Evolutionary conservation across 495 filamentous ascomycete species (phyloP), one percentile per base, ranked within the genome.

Genomic region (Penicillium bialowiezense): DNA sequence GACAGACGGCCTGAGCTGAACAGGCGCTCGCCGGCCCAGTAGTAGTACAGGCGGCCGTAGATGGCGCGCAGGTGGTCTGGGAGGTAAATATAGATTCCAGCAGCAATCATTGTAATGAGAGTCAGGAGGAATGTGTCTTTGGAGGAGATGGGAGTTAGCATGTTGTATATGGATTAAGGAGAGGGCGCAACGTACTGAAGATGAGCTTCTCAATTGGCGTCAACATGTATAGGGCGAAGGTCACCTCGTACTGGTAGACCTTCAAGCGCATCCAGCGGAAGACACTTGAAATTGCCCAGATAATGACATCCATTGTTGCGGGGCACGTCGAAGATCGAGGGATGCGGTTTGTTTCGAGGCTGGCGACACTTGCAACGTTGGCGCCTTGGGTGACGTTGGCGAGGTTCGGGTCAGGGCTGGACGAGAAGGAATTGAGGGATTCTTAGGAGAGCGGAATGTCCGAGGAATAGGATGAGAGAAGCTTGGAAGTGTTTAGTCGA

Each of bases 41-140:
- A 98, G 73, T 96, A 98, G 83, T 90, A 95, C 21, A 90, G 81
- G 60, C 92, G 85, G 58, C 78, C 78, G 55, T 86, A 78, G 58
- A 98, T 84, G 52, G 82, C 80, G 53, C 81, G 72, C 58, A 97
- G 66, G 67, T 97, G 93, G 51, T 92, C 84, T 17, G 93, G 93
- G 15, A 98, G 87, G 74, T 98, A 98, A 51, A 97, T 81, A 35
- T 87, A 86, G 55, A 82, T 82, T 48, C 88, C 93, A 58, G 91
- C 87, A 52, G 90, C 77, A 60, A 95, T 81, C 77, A 97, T 85
- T 55, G 82, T 83, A 68, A 89, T 68, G 60, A 95, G 83, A 58
- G 95, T 83, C 71, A 98, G 90, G 62, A 96, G 77, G 64, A 96
- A 78, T 8, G 88, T 91, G 77, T 96, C 93, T 98, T 53, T 28